Conservation (phyloP, 352 stramenopile genomes). For the Globisporangium paddicum region DNA sequence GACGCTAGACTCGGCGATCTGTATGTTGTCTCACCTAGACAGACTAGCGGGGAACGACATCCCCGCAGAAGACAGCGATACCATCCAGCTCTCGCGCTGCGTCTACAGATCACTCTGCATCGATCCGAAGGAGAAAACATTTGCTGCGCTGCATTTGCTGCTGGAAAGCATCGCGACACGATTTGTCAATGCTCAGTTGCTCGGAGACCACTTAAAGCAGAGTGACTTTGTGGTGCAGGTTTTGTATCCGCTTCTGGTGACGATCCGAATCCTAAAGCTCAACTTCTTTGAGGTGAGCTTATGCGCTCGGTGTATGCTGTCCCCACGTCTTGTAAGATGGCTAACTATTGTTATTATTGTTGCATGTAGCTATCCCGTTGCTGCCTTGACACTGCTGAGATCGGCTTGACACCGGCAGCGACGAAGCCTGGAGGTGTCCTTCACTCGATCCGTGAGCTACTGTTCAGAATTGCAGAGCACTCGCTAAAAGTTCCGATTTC, state of each 20-base stretch:
- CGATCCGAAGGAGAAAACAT: conserved; percentile 70
- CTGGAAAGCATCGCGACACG: conserved; percentile 29
- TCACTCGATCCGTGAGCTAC: conserved; percentile 46
- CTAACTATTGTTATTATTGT: neutral
- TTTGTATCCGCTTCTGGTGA: conserved; percentile 71
- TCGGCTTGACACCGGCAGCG: conserved; percentile 35
- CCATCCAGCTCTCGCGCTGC: conserved; percentile 76
- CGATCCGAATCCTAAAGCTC: conserved; percentile 71
- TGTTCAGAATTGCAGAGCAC: conserved; percentile 71
- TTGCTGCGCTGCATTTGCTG: conserved; percentile 54
- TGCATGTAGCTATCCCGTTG: conserved; percentile 61
- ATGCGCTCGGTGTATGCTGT: too few relatives aligned
- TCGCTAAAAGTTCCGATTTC: conserved; percentile 17
- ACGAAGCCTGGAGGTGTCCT: conserved; percentile 42
- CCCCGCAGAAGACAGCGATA: conserved; percentile 64
- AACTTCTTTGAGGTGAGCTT: conserved; percentile 85
- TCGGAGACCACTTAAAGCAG: conserved; percentile 3
- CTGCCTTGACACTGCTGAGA: conserved; percentile 50
- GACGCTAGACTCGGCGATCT: conserved; percentile 60
- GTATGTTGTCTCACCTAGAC: conserved; percentile 74
- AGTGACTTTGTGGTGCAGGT: conserved; percentile 31
- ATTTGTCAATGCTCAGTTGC: conserved; percentile 22
- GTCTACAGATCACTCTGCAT: conserved; percentile 76
- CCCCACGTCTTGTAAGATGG: too few relatives aligned
- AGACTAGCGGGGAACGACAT: conserved; percentile 71